A percentile compares a stretch with the other conserved stretches of the same genome.
Evolutionary conservation across 805 yeast genomes (phyloP).

Genomic region (Ogataea wickerhamii): DNA sequence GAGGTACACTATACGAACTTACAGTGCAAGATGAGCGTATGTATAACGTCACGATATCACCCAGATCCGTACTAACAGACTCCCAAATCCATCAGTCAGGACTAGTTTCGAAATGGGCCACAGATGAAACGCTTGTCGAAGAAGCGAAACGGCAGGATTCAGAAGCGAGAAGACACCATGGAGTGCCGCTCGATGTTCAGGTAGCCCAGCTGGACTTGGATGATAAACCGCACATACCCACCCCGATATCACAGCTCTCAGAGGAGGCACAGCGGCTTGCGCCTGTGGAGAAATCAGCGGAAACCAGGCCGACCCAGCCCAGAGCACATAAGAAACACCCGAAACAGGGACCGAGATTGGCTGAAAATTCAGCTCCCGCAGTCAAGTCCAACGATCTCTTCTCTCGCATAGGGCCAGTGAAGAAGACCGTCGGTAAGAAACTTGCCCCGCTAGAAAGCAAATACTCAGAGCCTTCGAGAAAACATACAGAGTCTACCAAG

Average conservation of each 20-base stretch:
- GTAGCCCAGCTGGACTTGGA: constrained; percentile 8
- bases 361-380: background rate
- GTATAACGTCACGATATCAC: no score
- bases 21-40: no score
- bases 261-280: constrained; percentile 16
- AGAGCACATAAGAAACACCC: background rate
- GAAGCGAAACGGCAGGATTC: constrained; percentile 23
- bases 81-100: constrained; percentile 9
- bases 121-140: constrained; percentile 24
- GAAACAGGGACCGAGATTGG: background rate
- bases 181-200: constrained; percentile 3
- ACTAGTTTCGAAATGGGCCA: constrained; percentile 33
- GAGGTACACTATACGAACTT: no score
- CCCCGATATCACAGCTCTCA: constrained; percentile 7
- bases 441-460: background rate
- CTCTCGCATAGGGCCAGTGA: background rate
- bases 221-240: constrained; percentile 7
- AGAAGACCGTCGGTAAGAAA: background rate
- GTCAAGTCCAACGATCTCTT: background rate
- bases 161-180: constrained; percentile 2
- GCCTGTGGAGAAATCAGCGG: constrained; percentile 7
- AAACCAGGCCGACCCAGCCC: background rate
- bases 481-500: background rate
- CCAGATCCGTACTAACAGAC: no score
- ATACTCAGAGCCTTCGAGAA: background rate